Base-by-base conservation (phyloP, 2,329 filamentous ascomycete genomes). In the Alternaria brassicicola region DNA sequence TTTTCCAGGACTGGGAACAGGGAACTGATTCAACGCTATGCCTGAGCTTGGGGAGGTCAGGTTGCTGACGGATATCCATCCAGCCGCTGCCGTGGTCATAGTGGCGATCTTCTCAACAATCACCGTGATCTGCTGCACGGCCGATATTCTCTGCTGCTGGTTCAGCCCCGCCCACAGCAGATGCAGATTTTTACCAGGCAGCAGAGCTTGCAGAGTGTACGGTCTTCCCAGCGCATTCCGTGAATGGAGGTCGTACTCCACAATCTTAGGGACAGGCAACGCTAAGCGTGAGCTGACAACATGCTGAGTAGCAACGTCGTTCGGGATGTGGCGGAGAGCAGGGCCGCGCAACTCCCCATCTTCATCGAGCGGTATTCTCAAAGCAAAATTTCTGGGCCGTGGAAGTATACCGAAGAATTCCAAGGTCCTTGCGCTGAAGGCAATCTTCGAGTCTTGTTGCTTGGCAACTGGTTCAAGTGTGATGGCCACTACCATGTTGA, bases 61-160 rank as follows among this genome's bases (percentile, higher is more conserved):
- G 19, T 59, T 62, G 6, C 36, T n/a, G 1, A n/a, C 5, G 0
- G 42, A 52, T 4, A 62, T 39, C 1, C 23, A 21, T 1, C 59
- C 59, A 41, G 55, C 51, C 4, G 47, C 55, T 21, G 42, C 30
- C 2, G 55, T 17, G 8, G 55, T 55, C 5, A 59, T 15, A 0
- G 43, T 6, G 1, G 59, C 43, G 4, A 62, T 56, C n/a, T 46
- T 42, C 7, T 62, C 59, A 3, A 46, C 46, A 4, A 50, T 48
- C 4, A 19, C 25, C 1, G 52, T 55, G 2, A 59, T 3, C 23
- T 49, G 42, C 6, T 33, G 30, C 2, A 62, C 23, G 4, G 36
- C 51, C 6, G 47, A 59, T 4, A 15, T n/a, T 19, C 36, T 48
- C 15, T 62, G 59, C 1, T 30, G 6, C 0, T 17, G 6, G 6